Base-by-base conservation (phyloP, 2,329 filamentous ascomycete species). In the Camptophora hylomeconis region DNA sequence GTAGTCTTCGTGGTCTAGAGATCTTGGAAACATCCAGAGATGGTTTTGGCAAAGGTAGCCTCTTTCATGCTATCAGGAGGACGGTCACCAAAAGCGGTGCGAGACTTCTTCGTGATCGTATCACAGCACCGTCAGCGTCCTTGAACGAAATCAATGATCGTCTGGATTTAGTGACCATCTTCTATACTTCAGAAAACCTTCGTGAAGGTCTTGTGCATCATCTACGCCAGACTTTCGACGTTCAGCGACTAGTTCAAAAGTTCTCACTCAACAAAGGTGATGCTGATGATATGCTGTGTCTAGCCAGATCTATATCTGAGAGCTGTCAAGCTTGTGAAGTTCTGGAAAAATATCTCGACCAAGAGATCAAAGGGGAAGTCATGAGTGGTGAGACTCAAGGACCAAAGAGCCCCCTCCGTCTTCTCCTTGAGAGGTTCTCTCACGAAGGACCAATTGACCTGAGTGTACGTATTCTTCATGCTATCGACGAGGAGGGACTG, bases 401-500 rank as follows among this genome's bases (percentile, higher is more conserved):
- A 24, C 13, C 19, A 13, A 12, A 10, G 13, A 26, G 28, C 5
- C 33, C 35, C 10, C 57, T 37, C 41, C 52, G 27, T 41, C 50
- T 21, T 13, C 50, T 80, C 33, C 48, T 66, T 3, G 52, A 51
- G 12, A 69, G 77, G 5, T 71, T 89, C 23, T 63, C 71, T 30
- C 62, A 94, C 12, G 61, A 69, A 8, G 69, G 72, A 2, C 80
- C 84, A 0, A 57, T 62, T 7, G 63, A 69, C 22, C 67, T 95
- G 4, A 80, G 86, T 2, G 56, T 61, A 13, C 69, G 67, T 13
- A 93, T 98, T 34, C 58, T 69, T 27, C 62, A 69, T 3, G 76
- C 87, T 3, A 92, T 98, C 33, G 89, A 98, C 45, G 89, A 95
- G 55, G 86, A 94, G 38, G 82, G 84, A 0, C 60, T 95, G n/a